A percentile compares a stretch with the other conserved stretches of the same genome.
phyloP scores from a whole-genome alignment of 768 basidiomycete genomes.

The Termitomyces sp. region DNA sequence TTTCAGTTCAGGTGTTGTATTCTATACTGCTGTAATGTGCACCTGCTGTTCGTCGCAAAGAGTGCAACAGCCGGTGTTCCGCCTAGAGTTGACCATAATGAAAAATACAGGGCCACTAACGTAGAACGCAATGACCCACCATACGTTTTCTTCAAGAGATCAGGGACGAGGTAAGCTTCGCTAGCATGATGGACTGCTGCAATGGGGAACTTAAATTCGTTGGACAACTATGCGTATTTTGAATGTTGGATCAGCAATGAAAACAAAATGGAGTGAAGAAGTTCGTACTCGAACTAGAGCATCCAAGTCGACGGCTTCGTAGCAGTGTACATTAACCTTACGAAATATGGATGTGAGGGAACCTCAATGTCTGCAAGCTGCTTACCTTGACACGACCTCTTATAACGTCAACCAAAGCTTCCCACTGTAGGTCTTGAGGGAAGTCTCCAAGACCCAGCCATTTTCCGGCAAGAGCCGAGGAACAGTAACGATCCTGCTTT shows the following conservation, averaged over 20 bases:
- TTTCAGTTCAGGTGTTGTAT: background rate
- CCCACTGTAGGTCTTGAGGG: slow-evolving; percentile 74
- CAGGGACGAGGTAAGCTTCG: slow-evolving; percentile 81
- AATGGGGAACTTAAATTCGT: slow-evolving; percentile 81
- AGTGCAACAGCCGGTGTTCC: slow-evolving; percentile 72
- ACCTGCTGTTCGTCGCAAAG: slow-evolving; percentile 54
- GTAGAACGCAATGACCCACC: slow-evolving; percentile 33
- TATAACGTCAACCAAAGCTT: slow-evolving; percentile 73
- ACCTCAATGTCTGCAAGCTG: background rate
- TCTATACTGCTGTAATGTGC: background rate
- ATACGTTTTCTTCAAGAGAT: slow-evolving; percentile 65
- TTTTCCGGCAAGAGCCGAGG: slow-evolving; percentile 39
- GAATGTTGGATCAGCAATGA: background rate
- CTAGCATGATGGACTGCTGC: slow-evolving; percentile 78
- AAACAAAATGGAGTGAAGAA: background rate
- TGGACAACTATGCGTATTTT: slow-evolving; percentile 51
- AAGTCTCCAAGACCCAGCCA: slow-evolving; percentile 53
- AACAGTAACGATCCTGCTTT: slow-evolving; percentile 66
- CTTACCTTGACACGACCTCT: slow-evolving; percentile 72
- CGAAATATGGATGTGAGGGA: background rate
- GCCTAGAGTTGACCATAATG: slow-evolving; percentile 31
- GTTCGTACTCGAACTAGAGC: slow-evolving; percentile 54
- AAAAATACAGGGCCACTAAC: background rate
- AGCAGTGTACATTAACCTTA: slow-evolving; percentile 56
- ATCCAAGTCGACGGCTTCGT: slow-evolving; percentile 67